A percentile compares a stretch with the other conserved stretches of the same genome.
Conservation (phyloP, 1,139 yeast genomes). For the Nematodospora anomalae region DNA sequence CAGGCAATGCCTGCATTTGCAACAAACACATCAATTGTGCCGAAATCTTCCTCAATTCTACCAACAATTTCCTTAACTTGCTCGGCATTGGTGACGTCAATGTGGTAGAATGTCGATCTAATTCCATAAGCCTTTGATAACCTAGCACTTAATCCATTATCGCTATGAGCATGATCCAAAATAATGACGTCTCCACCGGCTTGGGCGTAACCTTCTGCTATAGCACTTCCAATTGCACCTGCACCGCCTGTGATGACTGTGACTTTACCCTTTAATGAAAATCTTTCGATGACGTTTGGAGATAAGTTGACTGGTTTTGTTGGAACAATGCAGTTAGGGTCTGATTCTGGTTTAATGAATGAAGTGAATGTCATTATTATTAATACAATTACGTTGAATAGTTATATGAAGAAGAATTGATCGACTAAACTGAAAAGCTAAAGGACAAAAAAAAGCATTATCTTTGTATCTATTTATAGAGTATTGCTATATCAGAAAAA, state of each 20-base stretch:
- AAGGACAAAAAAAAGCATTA: no score
- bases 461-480: no score
- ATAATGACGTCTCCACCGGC: slow-evolving; percentile 85
- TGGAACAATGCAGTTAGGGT: slow-evolving; percentile 21
- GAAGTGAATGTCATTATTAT: slow-evolving; percentile 15
- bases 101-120: slow-evolving; percentile 62
- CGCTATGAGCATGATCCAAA: slow-evolving; percentile 56
- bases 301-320: slow-evolving; percentile 26
- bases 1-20: slow-evolving; percentile 90
- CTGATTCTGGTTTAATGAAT: slow-evolving; percentile 25
- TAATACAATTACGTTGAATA: no score
- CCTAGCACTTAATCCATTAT: slow-evolving; percentile 44
- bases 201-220: slow-evolving; percentile 79
- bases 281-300: slow-evolving; percentile 42
- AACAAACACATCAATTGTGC: slow-evolving; percentile 72
- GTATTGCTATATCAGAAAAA: no score
- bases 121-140: slow-evolving; percentile 60
- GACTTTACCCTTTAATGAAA: slow-evolving; percentile 70
- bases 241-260: slow-evolving; percentile 84
- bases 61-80: slow-evolving; percentile 55
- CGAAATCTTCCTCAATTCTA: slow-evolving; percentile 63
- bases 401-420: no score
- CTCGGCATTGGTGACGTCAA: slow-evolving; percentile 59
- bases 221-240: slow-evolving; percentile 76
- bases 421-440: no score